A percentile compares a stretch with the other conserved stretches of the same genome.
Conservation (phyloP, 352 stramenopile species). For the Achlya hypogyna region DNA sequence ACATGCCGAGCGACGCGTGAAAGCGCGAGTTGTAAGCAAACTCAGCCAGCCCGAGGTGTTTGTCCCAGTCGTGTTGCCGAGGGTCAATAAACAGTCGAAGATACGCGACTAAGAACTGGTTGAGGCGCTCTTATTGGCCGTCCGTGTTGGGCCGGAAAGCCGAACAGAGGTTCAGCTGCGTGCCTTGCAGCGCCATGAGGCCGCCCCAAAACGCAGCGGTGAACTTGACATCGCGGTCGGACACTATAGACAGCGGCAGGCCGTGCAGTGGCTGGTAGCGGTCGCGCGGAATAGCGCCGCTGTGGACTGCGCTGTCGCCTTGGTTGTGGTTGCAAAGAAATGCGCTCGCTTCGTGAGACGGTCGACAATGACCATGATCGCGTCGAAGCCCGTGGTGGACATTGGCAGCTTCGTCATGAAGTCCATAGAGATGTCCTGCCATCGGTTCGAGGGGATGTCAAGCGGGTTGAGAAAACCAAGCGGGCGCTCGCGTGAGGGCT, state of each 20-base stretch:
- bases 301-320: neutral
- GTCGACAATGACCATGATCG: constrained; percentile 19
- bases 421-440: constrained; percentile 23
- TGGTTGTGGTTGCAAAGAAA: constrained; percentile 1
- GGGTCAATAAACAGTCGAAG: constrained; percentile 14
- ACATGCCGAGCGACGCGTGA: constrained; percentile 18
- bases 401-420: constrained; percentile 16
- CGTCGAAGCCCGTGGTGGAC: constrained; percentile 3
- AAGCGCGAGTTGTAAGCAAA: constrained; percentile 20
- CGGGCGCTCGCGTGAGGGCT: constrained; percentile 1
- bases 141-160: constrained; percentile 21
- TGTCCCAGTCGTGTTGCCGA: constrained; percentile 16
- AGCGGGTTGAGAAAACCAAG: constrained; percentile 15
- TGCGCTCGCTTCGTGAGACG: constrained; percentile 11
- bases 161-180: constrained; percentile 14
- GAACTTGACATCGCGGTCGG: constrained; percentile 22
- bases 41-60: constrained; percentile 2
- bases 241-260: constrained; percentile 9
- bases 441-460: neutral
- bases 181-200: constrained; percentile 12
- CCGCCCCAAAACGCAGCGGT: constrained; percentile 14
- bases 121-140: constrained; percentile 15
- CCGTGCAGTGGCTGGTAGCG: constrained; percentile 14
- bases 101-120: constrained; percentile 20
- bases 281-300: neutral